Evolutionary conservation across 2,329 filamentous ascomycete species (phyloP).

Genomic region (Cladophialophora chaetospira): DNA sequence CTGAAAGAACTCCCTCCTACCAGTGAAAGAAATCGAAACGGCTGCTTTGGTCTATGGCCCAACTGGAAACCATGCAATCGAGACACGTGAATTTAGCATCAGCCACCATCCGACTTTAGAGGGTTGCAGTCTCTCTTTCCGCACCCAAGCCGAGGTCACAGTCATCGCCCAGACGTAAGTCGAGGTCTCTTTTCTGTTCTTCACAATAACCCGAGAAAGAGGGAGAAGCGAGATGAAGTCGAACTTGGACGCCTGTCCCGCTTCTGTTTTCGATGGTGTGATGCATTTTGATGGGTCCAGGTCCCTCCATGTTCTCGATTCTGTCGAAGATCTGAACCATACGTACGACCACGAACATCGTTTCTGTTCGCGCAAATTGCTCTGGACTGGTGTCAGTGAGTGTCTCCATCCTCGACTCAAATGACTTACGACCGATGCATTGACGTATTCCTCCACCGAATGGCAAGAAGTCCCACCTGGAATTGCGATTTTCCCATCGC

Average conservation of each 20-base stretch:
- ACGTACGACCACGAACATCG: conserved; percentile 66
- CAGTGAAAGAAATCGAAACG: no score
- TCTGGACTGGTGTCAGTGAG: conserved; percentile 38
- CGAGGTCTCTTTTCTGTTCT: background rate
- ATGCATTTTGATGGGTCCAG: conserved; percentile 18
- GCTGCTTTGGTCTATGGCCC: no score
- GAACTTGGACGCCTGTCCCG: conserved; percentile 14
- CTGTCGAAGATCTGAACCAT: conserved; percentile 71
- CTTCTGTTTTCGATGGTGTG: conserved; percentile 18
- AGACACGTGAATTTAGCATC: no score
- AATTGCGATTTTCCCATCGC: conserved; percentile 18
- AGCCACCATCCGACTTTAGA: no score
- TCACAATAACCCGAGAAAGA: background rate
- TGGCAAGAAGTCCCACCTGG: conserved; percentile 56
- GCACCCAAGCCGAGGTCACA: conserved; percentile 12
- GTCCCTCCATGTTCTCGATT: conserved; percentile 46
- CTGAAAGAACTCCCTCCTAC: no score
- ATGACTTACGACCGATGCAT: conserved; percentile 69
- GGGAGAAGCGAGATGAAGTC: conserved; percentile 10
- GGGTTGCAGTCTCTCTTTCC: no score
- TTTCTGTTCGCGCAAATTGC: conserved; percentile 77
- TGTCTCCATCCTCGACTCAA: no score
- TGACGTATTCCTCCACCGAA: conserved; percentile 56
- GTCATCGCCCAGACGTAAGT: background rate
- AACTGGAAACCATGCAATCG: no score